Evolutionary conservation across 768 basidiomycete genomes (phyloP), one percentile per base, ranked within the genome.

Genomic region (Panaeolus cyanescens): DNA sequence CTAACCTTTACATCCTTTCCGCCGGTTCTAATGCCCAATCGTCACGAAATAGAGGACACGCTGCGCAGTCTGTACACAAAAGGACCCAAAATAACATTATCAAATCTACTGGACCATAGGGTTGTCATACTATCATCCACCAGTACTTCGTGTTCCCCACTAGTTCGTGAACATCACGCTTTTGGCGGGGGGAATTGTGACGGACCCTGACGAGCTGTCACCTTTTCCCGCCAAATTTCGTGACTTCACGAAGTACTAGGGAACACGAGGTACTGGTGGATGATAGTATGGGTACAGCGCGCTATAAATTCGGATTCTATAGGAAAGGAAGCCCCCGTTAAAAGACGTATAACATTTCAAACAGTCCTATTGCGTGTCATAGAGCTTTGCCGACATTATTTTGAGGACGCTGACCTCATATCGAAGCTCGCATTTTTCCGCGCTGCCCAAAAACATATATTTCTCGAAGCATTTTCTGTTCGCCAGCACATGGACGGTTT

Each of bases 251-350:
- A n/a, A n/a, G n/a, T n/a, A n/a, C n/a, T n/a, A n/a, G n/a, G n/a
- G n/a, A n/a, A n/a, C n/a, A n/a, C n/a, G n/a, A n/a, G n/a, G n/a
- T n/a, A n/a, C n/a, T n/a, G n/a, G n/a, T n/a, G n/a, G n/a, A n/a
- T n/a, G n/a, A 50, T 28, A 28, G 15, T 15, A 28, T 22, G 22
- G 25, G 45, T 4, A 12, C 15, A 4, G 30, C 45, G 45, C 45
- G 45, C 45, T 13, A 50, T 50, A 50, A 50, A 50, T 50, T 50
- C 45, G 45, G 45, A 25, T 50, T 50, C 45, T 13, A 50, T n/a
- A 50, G 45, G 22, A 13, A 50, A 50, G 10, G 25, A 13, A 50
- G 15, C 6, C 12, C 1, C 25, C 12, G 5, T 50, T 17, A 20
- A 50, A 28, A 8, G 25, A 50, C 45, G 12, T 28, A 28, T 50